Evolutionary conservation across 1,284 basidiomycete species (phyloP).

Genomic region (Rhodotorula sp.): DNA sequence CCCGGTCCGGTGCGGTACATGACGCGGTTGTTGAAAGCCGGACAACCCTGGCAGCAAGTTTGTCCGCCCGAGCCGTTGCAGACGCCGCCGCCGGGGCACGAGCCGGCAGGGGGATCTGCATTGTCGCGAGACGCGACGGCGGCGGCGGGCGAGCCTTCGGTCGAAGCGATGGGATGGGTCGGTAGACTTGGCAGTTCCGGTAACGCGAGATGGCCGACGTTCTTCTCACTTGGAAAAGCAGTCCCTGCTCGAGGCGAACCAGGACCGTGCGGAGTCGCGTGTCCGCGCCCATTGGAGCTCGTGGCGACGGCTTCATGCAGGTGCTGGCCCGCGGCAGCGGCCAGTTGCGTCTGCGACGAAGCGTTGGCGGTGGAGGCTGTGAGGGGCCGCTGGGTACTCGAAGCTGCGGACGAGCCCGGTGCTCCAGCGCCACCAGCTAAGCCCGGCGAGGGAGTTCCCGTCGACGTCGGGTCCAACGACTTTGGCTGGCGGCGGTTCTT

Average conservation of each 20-base stretch:
- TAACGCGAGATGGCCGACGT: neutral
- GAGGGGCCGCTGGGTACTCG: too few relatives aligned
- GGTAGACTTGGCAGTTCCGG: neutral
- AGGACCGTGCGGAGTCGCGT: neutral
- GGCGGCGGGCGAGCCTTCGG: too few relatives aligned
- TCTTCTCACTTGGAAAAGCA: neutral
- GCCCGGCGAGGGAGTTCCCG: neutral
- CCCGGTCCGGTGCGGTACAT: conserved; percentile 17
- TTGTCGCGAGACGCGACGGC: conserved; percentile 6
- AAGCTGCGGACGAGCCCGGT: neutral
- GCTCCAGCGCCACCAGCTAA: neutral
- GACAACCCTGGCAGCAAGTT: conserved; percentile 85
- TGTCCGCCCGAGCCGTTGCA: conserved; percentile 94
- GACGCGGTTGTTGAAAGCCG: conserved; percentile 79
- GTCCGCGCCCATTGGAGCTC: neutral
- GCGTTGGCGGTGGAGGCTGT: neutral
- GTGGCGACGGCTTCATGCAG: neutral
- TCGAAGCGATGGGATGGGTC: neutral
- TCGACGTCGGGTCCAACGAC: neutral
- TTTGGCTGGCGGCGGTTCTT: conserved; percentile 24
- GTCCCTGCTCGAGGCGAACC: neutral
- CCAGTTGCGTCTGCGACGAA: conserved; percentile 1
- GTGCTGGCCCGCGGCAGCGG: neutral
- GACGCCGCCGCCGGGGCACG: conserved; percentile 90
- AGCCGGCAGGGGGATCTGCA: conserved; percentile 53